Percentiles rank a stretch among this genome's conserved stretches.
Evolutionary conservation across 2,329 filamentous ascomycete genomes (phyloP).

Genomic region (Bimuria novae-zelandiae): DNA sequence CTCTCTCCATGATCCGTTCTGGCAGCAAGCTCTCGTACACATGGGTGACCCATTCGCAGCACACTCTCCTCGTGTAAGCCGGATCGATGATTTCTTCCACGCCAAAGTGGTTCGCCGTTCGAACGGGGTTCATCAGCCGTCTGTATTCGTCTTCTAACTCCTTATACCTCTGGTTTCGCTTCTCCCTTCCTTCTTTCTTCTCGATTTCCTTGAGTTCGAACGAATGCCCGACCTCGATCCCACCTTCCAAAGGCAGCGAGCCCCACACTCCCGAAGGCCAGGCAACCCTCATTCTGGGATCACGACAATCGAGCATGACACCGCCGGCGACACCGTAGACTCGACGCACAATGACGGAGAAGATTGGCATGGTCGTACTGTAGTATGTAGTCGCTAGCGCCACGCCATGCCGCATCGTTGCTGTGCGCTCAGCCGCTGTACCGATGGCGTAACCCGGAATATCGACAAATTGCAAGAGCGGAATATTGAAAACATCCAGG

Average conservation of each 20-base stretch:
- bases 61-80: constrained; percentile 60
- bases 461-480: constrained; percentile 67
- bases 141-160: constrained; percentile 65
- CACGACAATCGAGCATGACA: constrained; percentile 66
- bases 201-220: constrained; percentile 62
- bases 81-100: constrained; percentile 70
- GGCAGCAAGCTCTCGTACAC: constrained; percentile 60
- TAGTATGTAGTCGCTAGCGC: constrained; percentile 66
- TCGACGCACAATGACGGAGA: constrained; percentile 65
- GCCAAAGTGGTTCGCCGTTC: constrained; percentile 67
- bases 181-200: constrained; percentile 55
- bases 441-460: constrained; percentile 66
- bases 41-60: constrained; percentile 60
- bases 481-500: constrained; percentile 68
- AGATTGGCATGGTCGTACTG: constrained; percentile 65
- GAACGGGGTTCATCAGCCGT: constrained; percentile 66
- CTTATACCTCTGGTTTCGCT: constrained; percentile 55
- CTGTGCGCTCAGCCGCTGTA: constrained; percentile 64
- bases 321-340: constrained; percentile 68
- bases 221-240: constrained; percentile 67
- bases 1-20: constrained; percentile 53
- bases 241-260: constrained; percentile 65
- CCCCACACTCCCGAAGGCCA: constrained; percentile 70
- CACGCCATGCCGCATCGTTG: constrained; percentile 68
- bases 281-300: constrained; percentile 64